Conservation (phyloP, 2,329 filamentous ascomycete genomes). For the Fusarium verticillioides region DNA sequence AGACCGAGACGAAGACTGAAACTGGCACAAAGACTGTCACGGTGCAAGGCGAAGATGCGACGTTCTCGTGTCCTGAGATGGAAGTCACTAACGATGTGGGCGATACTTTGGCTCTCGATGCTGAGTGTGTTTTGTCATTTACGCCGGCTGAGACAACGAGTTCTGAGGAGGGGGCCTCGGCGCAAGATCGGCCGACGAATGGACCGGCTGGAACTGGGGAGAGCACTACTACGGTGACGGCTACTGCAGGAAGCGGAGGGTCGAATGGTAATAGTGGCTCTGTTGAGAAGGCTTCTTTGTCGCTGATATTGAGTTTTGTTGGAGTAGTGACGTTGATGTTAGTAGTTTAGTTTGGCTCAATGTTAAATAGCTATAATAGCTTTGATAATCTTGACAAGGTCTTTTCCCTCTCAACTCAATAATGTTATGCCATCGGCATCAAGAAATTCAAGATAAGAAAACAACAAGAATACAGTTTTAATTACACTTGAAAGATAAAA, state of each 20-base stretch:
- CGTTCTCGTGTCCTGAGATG: conserved; percentile 15
- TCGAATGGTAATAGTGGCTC: background rate
- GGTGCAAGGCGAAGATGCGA: background rate
- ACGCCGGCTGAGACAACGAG: background rate
- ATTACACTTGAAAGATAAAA: background rate
- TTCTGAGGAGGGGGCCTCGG: background rate
- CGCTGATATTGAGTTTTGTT: background rate
- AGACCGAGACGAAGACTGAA: background rate
- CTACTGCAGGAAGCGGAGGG: background rate
- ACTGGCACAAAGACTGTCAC: background rate
- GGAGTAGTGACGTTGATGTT: accelerated
- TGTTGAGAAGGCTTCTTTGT: accelerated
- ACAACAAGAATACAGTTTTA: accelerated
- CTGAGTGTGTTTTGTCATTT: background rate
- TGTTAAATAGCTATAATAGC: no score
- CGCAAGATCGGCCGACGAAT: background rate
- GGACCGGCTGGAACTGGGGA: background rate
- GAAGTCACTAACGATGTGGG: conserved; percentile 11
- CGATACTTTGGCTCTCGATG: background rate
- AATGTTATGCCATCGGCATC: no score
- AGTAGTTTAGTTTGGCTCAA: accelerated
- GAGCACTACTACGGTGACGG: background rate
- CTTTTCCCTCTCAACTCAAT: no score
- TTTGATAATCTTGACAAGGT: no score
- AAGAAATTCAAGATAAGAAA: no score